Evolutionary conservation across 208 protist genomes (phyloP).

Genomic region (Novymonas esmeraldas): DNA sequence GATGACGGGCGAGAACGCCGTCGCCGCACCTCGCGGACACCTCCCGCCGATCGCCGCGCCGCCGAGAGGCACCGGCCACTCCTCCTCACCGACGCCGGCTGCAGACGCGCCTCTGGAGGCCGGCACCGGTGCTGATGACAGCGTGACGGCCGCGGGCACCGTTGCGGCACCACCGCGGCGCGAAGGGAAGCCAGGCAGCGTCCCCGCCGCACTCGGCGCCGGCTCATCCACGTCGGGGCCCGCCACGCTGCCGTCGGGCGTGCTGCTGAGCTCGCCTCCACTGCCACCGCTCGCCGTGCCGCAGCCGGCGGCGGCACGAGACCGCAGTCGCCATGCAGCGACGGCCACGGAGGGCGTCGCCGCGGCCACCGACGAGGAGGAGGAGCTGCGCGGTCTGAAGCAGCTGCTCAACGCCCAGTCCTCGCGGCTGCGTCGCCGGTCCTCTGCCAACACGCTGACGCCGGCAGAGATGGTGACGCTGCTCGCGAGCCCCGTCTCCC

Average conservation of each 20-base stretch:
- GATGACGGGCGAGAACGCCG: too few relatives aligned
- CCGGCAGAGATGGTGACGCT: slow-evolving; percentile 15
- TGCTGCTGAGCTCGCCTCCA: not conserved
- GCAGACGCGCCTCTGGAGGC: not conserved
- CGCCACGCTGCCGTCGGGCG: too few relatives aligned
- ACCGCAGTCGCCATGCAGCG: not conserved
- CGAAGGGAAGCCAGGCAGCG: not conserved
- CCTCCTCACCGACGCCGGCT: not conserved
- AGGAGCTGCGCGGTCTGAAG: slow-evolving; percentile 61
- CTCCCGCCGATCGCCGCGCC: not conserved
- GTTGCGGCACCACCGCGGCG: too few relatives aligned
- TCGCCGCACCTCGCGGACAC: not conserved
- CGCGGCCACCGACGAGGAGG: slow-evolving; percentile 14
- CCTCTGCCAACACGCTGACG: not conserved
- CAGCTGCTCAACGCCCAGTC: slow-evolving; percentile 56
- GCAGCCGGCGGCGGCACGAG: not conserved
- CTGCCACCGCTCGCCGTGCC: not conserved
- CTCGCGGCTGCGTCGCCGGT: slow-evolving; percentile 37
- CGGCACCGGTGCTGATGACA: too few relatives aligned
- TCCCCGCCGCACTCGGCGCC: not conserved
- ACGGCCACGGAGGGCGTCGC: too few relatives aligned
- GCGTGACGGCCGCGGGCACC: too few relatives aligned
- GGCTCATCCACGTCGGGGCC: not conserved
- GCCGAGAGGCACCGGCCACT: not conserved
- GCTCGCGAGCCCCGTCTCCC: not conserved